A percentile compares a stretch with the other conserved stretches of the same genome.
Conservation (phyloP, 2,329 filamentous ascomycete species). For the Calonectria henricotiae region DNA sequence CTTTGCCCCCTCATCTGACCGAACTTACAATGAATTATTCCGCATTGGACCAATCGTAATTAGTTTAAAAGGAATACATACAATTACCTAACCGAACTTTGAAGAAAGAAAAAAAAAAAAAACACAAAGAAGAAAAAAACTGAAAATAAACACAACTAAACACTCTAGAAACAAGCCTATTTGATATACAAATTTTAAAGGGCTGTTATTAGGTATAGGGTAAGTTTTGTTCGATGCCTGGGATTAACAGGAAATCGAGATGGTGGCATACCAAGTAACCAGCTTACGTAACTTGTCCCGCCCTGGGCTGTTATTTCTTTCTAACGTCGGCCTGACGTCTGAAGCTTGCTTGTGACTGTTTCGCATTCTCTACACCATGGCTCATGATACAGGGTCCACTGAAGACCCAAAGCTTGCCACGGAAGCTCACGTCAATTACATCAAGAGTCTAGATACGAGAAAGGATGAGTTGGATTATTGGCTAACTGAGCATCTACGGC, state of each 20-base stretch:
- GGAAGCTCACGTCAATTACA: constrained; percentile 86
- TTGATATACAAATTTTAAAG: background rate
- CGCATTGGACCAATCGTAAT: background rate
- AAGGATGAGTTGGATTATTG: constrained; percentile 98
- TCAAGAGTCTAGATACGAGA: constrained; percentile 91
- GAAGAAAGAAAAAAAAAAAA: background rate
- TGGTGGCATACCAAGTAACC: constrained; percentile 4
- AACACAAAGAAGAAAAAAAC: too few species aligned
- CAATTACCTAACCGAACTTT: background rate
- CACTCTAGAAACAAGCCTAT: background rate
- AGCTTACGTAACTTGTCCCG: constrained; percentile 17
- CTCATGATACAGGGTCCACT: constrained; percentile 49
- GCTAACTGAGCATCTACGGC: constrained; percentile 95
- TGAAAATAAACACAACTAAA: too few species aligned
- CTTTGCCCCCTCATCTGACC: background rate
- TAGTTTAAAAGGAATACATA: too few species aligned
- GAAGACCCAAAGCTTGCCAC: constrained; percentile 66
- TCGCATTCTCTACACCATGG: constrained; percentile 50
- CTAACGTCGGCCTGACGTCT: background rate
- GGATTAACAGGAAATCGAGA: background rate
- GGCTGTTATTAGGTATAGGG: background rate
- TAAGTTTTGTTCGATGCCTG: background rate
- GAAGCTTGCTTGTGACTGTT: background rate
- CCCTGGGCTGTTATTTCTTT: background rate
- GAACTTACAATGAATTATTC: background rate